Evolutionary conservation across 345 rosid species (phyloP).

Genomic region (Brassica rapa): DNA sequence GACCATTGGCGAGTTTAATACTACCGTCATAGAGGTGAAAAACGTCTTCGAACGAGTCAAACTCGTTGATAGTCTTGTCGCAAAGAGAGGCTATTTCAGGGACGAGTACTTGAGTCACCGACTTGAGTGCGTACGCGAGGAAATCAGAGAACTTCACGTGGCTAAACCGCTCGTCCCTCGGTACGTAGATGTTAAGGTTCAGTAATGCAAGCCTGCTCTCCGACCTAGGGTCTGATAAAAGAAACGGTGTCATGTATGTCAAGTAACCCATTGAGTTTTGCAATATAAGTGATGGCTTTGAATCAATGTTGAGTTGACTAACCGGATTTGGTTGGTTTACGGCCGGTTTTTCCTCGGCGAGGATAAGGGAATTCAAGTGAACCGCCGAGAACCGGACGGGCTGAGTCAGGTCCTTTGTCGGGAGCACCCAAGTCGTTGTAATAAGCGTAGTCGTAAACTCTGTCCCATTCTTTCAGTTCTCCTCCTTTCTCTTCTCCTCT

Average conservation of each 20-base stretch:
- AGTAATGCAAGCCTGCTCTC: conserved; percentile 78
- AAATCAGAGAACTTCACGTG: conserved; percentile 84
- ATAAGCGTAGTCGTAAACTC: conserved; percentile 84
- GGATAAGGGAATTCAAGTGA: conserved; percentile 74
- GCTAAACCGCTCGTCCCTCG: conserved; percentile 83
- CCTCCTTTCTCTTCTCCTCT: conserved; percentile 63
- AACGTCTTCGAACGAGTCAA: conserved; percentile 73
- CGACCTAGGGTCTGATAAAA: conserved; percentile 55
- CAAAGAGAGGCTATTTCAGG: conserved; percentile 68
- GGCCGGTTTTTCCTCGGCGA: conserved; percentile 82
- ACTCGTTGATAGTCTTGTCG: conserved; percentile 82
- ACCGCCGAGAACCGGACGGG: conserved; percentile 81
- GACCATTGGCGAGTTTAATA: conserved; percentile 46
- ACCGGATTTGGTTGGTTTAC: conserved; percentile 71
- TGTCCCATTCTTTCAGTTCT: conserved; percentile 82
- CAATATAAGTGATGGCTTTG: not conserved
- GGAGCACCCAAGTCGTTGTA: conserved; percentile 89
- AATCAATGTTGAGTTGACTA: conserved; percentile 18
- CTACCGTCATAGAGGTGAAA: conserved; percentile 73
- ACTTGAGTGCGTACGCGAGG: conserved; percentile 77
- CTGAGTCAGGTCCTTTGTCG: conserved; percentile 56
- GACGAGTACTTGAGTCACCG: conserved; percentile 60
- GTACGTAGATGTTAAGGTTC: conserved; percentile 76
- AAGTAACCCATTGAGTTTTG: conserved; percentile 26
- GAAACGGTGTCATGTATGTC: conserved; percentile 17